Evolutionary conservation across 2,329 filamentous ascomycete genomes (phyloP).

Genomic region (Chalara sp.): DNA sequence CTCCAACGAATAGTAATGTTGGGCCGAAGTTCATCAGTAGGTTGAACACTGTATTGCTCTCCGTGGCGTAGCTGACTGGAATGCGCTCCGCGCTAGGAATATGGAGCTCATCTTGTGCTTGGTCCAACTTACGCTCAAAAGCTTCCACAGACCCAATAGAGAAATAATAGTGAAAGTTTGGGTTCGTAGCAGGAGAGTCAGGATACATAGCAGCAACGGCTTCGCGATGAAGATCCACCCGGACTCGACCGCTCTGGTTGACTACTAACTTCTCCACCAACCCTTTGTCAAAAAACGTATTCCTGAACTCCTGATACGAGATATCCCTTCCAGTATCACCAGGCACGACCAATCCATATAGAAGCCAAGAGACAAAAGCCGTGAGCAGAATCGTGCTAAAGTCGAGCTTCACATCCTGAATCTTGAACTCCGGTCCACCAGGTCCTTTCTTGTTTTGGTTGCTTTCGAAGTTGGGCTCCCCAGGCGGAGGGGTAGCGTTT

Average conservation of each 20-base stretch:
- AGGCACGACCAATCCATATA: constrained; percentile 59
- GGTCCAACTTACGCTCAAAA: constrained; percentile 83
- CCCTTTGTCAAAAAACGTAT: constrained; percentile 91
- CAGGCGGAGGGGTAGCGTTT: constrained; percentile 9
- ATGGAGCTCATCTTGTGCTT: constrained; percentile 78
- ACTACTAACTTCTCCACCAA: constrained; percentile 90
- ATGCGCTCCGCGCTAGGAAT: constrained; percentile 87
- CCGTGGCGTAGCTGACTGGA: constrained; percentile 78
- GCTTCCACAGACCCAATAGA: constrained; percentile 90
- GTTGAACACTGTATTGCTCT: constrained; percentile 64
- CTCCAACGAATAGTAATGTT: constrained; percentile 77
- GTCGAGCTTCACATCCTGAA: constrained; percentile 23
- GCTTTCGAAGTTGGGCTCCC: constrained; percentile 8
- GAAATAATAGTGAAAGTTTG: constrained; percentile 82
- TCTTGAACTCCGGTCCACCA: constrained; percentile 26
- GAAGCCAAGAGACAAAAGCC: constrained; percentile 53
- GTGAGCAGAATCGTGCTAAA: constrained; percentile 33
- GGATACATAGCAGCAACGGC: constrained; percentile 67
- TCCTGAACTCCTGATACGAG: constrained; percentile 94
- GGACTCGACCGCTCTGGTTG: constrained; percentile 67
- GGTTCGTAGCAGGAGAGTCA: constrained; percentile 62
- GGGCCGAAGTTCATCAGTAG: constrained; percentile 76
- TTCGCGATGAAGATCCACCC: constrained; percentile 73
- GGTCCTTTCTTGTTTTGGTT: constrained; percentile 9
- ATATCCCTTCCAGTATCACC: constrained; percentile 70